Evolutionary conservation across 352 stramenopile genomes (phyloP).

Genomic region (Pythium coloratum): DNA sequence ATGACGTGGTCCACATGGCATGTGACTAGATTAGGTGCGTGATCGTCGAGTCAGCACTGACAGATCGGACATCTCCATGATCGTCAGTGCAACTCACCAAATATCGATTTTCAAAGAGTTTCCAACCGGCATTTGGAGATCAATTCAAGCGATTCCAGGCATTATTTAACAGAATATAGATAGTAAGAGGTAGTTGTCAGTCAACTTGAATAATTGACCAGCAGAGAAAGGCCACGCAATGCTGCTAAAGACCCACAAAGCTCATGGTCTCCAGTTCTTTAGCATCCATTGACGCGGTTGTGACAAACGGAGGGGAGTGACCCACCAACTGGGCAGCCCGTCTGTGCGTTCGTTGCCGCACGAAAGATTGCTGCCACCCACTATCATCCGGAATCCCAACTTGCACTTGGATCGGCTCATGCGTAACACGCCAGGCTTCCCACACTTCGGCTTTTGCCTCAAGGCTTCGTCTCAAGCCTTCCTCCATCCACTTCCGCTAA

Average conservation of each 20-base stretch:
- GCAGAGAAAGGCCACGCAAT: neutral
- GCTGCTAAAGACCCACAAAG: neutral
- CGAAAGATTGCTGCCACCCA: too few relatives aligned
- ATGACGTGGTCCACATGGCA: neutral
- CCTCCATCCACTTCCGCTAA: neutral
- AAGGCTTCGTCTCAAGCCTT: neutral
- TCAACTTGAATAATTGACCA: neutral
- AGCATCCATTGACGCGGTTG: too few relatives aligned
- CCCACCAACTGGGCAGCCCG: too few relatives aligned
- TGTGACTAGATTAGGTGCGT: neutral
- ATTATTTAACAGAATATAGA: neutral
- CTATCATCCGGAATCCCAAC: too few relatives aligned
- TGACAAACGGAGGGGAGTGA: too few relatives aligned
- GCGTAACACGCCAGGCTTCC: too few relatives aligned
- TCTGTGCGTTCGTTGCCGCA: too few relatives aligned
- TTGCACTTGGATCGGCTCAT: too few relatives aligned
- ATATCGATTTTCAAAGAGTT: neutral
- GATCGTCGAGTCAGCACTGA: constrained; percentile 2
- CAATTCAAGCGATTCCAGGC: neutral
- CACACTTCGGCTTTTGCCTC: neutral
- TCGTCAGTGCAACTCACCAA: neutral
- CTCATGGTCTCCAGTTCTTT: too few relatives aligned
- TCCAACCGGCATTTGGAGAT: neutral
- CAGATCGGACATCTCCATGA: neutral
- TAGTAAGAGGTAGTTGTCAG: neutral